Evolutionary conservation across 2,329 filamentous ascomycete species (phyloP), one percentile per base, ranked within the genome.

Genomic region (Cordyceps pruinosa): DNA sequence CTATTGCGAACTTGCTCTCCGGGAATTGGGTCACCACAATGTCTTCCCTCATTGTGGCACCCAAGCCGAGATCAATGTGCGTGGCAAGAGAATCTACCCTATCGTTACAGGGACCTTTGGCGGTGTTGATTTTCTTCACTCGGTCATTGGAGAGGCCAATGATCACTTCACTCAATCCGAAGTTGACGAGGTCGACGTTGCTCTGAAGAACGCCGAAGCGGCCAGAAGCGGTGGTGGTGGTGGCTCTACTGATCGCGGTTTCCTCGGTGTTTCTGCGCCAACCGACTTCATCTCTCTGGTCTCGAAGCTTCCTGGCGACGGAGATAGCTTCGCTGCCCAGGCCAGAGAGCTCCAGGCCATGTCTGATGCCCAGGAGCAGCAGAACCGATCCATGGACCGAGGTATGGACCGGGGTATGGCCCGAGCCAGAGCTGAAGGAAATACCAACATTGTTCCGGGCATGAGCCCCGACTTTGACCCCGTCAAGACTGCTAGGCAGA

Each of bases 81-180:
- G 73, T 42, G 88, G 87, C 46, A 83, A 83, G 60, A 78, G 75
- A n/a, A 79, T 90, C 9, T 93, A 80, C 63, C 89, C 89, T 5
- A 75, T 93, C 2, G 85, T 90, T 23, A 93, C 89, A 1, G 84
- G 84, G 44, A 74, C 72, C 12, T 94, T 94, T 71, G 89, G 89
- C 41, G 89, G 84, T 62, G 89, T 93, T 3, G 89, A 93, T 69
- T 94, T 94, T 68, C 75, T 93, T 62, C 89, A 94, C 69, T 91
- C 88, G 1, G 88, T 90, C 30, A 72, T 84, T 49, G 82, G 87
- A 58, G 89, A 93, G 69, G 89, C 89, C 32, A 89, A 83, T 12
- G 89, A 94, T 66, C 88, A 92, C 68, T 90, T 94, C 66, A 89
- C 89, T 2, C 89, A 94, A 69, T 90, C 88, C 17, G 89, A 93